Base-by-base conservation (phyloP, 495 filamentous ascomycete genomes). In the Symbiotaphrina buchneri region DNA sequence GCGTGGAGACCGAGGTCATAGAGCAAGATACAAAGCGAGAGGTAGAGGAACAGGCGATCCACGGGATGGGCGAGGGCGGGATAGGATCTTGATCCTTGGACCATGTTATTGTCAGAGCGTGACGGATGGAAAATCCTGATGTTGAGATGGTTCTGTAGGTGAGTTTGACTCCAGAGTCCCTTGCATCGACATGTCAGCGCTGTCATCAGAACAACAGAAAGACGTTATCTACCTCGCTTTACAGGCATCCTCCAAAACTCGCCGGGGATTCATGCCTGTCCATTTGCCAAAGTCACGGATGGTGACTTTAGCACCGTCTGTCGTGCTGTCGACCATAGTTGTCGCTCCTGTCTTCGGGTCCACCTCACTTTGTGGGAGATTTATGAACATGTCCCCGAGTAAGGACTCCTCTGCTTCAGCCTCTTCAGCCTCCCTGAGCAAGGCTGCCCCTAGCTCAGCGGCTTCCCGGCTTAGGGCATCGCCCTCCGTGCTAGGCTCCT, bases 221-320 rank as follows among this genome's bases (percentile, higher is more conserved):
- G 31, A 22, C 37, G 16, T 19, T 31, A 25, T 5, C 47, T 54
- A 74, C 74, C 77, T 74, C 35, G 81, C 67, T 40, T 73, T 75
- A 46, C 82, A 91, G 27, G 79, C 66, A 49, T 94, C 87, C 42
- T 94, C 81, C 10, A 97, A 49, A 24, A 78, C 61, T 33, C 71
- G 59, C 24, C 67, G 61, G 13, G 80, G 79, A 38, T 50, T 73
- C 10, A 85, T 47, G 21, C 79, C 75, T 10, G 55, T 65, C 57
- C 61, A 71, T 45, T 77, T 74, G 10, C 82, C 84, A 62, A 97
- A 94, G 38, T 93, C 70, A 31, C 81, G 55, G 31, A 90, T 61
- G 2, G 44, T 62, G 5, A 80, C 51, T 28, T 49, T 63, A 4
- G 53, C 38, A 0, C 61, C 63, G 39, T 67, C 53, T 2, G 52